Evolutionary conservation across 176 grass and related monocot species (phyloP), one percentile per base, ranked within the genome.

Genomic region (Carex kokanica): DNA sequence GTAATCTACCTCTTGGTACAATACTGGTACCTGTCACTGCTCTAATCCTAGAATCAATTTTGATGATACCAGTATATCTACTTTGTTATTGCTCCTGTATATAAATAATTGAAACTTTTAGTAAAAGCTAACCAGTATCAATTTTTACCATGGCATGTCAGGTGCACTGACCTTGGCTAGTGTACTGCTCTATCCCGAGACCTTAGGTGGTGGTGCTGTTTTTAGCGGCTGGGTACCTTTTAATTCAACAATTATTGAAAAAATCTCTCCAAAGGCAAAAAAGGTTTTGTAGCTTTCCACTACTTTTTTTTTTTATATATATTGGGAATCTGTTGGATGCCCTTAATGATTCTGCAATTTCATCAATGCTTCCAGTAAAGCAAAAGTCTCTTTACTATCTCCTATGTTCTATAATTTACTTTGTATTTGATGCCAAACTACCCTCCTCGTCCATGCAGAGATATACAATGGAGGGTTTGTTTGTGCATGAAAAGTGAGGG

Each of bases 201-300:
- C 54, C 62, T 84, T 98, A 84, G 96, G 92, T 51, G 96, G 92
- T 5, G 95, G 88, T 3, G 89, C 90, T 8, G 79, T 98, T 20
- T 95, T 95, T 80, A 98, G 96, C 47, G 93, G 96, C 15, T 98
- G 96, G 96, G 89, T 98, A 5, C 88, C 96, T 80, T 98, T 93
- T 1, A 78, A 92, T 90, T 93, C 89, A 4, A 91, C 93, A 21
- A 78, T 98, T 72, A 80, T 86, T 10, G 91, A 82, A 82, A 87
- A 63, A 62, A 87, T 98, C 79, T 91, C 92, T 57, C 56, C 88
- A 45, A 91, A 98, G 90, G 93, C 92, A 25, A 93, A 87, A 66
- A 95, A 90, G 93, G 92, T 91, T 77, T 36, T 59, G 40, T 14
- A 78, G 3, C 5, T 16, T 18, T 43, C 49, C 27, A 64, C 47